Evolutionary conservation across 179 eudicot species (phyloP), one percentile per base, ranked within the genome.

Genomic region (Pouteria campechiana): DNA sequence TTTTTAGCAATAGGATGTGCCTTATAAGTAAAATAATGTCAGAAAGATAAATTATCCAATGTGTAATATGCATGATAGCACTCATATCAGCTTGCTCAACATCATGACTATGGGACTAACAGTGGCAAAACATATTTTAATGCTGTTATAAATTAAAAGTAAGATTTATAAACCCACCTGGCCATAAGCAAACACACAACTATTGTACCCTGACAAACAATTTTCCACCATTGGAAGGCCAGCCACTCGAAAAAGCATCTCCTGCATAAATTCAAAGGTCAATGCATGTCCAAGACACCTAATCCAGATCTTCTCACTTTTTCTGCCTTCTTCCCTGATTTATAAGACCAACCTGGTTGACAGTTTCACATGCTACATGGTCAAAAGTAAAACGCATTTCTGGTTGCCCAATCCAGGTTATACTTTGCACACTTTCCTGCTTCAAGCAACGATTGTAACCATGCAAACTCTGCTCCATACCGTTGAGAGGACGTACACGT

Each of bases 171-270:
- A n/a, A 43, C n/a, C 34, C 62, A 92, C 99, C 96, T 92, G 99
- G 37, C 96, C 99, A 50, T 92, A 92, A 6, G 99, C 96, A 57
- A 92, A 92, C 78, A 92, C 76, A 55, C 96, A 92, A 55, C 99
- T 92, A 36, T 92, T 83, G 47, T 92, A 92, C 42, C 99, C 99
- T 44, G 94, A 92, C 58, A 92, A 65, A 57, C 96, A 92, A 64
- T 92, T 92, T 61, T 87, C 99, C 8, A 92, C 89, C 94, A 92
- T 87, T 13, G 99, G 99, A 64, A 83, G 61, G 58, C 81, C 99
- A 65, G 85, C 94, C 83, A 79, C 83, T 67, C 92, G 58, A 47
- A 92, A 92, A 54, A 92, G 94, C 59, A 83, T 87, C 56, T 83
- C 99, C 99, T 90, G 79, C 48, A 77, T 51, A 50, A 61, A 33